These are phyloP conservation scores for Auxenochlorella protothecoides DNA, from an alignment of 139 green algal genomes.

Conservation along the genomic window DNA sequence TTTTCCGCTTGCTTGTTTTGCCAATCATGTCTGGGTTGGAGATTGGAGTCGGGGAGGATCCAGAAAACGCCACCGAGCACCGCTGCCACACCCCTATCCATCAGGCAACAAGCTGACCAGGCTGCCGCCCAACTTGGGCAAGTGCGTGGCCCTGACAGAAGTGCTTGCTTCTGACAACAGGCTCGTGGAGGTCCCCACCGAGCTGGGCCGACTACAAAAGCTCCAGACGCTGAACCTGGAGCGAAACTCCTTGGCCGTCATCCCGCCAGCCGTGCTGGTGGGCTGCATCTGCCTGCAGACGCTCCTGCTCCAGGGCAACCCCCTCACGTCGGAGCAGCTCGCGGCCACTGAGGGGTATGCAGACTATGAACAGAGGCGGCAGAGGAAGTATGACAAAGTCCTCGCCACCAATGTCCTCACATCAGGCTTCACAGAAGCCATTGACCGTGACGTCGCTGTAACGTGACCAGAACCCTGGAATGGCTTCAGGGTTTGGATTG, in stretches of 20 bases:
- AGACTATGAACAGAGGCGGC: constrained; percentile 48
- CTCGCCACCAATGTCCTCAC: constrained; percentile 14
- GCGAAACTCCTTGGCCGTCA: constrained; percentile 40
- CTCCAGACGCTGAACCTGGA: constrained; percentile 51
- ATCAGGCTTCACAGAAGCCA: too few species aligned
- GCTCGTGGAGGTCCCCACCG: constrained; percentile 23
- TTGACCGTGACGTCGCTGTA: too few species aligned
- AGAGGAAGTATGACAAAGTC: constrained; percentile 45
- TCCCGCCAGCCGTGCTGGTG: constrained; percentile 52
- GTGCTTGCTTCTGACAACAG: constrained; percentile 23
- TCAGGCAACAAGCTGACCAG: constrained; percentile 28
- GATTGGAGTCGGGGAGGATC: too few species aligned
- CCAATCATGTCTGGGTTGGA: too few species aligned
- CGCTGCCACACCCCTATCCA: too few species aligned
- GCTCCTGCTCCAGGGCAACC: constrained; percentile 57
- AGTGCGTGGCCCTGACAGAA: constrained; percentile 20
- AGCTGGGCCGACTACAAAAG: constrained; percentile 28
- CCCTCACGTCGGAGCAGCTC: constrained; percentile 34
- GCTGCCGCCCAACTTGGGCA: constrained; percentile 29
- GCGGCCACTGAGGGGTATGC: constrained; percentile 31
- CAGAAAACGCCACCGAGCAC: too few species aligned
- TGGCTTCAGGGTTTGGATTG: too few species aligned
- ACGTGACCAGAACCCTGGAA: too few species aligned
- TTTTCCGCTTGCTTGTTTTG: too few species aligned
- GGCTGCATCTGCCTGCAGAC: constrained; percentile 54